Percentiles rank a stretch among this genome's conserved stretches.
phyloP scores from a whole-genome alignment of 192 early-diverging fungal genomes.

The Geranomyces michiganensis region DNA sequence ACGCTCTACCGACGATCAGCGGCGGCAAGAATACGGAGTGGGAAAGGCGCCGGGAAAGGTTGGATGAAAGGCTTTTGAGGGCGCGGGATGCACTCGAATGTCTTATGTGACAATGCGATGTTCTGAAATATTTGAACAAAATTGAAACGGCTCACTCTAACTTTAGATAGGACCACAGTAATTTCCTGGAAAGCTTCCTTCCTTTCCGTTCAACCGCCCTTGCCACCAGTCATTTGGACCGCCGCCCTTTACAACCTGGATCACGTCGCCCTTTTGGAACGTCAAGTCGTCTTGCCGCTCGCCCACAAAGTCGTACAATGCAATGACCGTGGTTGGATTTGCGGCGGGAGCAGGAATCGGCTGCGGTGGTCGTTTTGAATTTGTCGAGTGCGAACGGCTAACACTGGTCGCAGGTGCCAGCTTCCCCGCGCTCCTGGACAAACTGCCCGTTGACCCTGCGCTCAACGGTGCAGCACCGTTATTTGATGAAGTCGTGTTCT shows the following conservation, averaged over 20 bases:
- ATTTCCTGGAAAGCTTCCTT: constrained; percentile 78
- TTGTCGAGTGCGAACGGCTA: constrained; percentile 2
- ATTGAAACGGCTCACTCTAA: neutral
- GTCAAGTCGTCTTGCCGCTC: constrained; percentile 78
- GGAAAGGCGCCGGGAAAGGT: constrained; percentile 7
- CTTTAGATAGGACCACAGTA: constrained; percentile 27
- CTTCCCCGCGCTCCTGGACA: neutral
- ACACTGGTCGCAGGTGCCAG: neutral
- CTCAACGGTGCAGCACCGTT: constrained; percentile 1
- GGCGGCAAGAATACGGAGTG: constrained; percentile 21
- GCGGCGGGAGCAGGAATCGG: constrained; percentile 9
- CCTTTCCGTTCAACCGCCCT: constrained; percentile 56
- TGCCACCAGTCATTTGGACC: constrained; percentile 78
- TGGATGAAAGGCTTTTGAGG: neutral
- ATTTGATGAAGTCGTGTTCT: neutral
- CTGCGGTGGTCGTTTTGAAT: constrained; percentile 20
- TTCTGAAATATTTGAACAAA: neutral
- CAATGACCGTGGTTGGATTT: constrained; percentile 37
- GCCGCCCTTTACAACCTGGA: constrained; percentile 71
- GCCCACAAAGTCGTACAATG: constrained; percentile 83
- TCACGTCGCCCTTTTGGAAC: constrained; percentile 86
- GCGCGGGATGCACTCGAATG: neutral
- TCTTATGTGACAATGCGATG: neutral
- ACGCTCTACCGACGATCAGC: constrained; percentile 2
- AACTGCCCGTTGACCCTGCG: neutral